Conservation (phyloP, 2,329 filamentous ascomycete species). For the Raffaelea arxii region DNA sequence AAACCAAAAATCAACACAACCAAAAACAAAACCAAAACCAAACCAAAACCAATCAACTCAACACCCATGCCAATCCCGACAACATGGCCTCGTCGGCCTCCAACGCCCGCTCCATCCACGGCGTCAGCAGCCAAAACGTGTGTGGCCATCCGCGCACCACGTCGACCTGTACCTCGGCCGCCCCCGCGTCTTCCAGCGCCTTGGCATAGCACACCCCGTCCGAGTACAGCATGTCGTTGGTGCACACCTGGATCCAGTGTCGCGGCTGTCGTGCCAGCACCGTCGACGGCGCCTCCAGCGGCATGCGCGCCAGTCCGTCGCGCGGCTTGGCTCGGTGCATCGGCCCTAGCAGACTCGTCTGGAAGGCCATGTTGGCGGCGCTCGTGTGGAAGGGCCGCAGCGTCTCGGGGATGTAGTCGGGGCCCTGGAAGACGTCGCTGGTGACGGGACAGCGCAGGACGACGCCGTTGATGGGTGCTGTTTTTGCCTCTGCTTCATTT, state of each 20-base stretch:
- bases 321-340: slow-evolving; percentile 25
- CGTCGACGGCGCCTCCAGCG: slow-evolving; percentile 25
- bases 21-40: neutral
- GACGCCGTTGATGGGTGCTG: slow-evolving; percentile 25
- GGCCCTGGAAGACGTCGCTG: slow-evolving; percentile 29
- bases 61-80: slow-evolving; percentile 30
- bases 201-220: slow-evolving; percentile 41
- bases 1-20: neutral
- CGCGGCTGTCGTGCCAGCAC: slow-evolving; percentile 25
- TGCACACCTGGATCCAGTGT: slow-evolving; percentile 39
- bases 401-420: slow-evolving; percentile 24
- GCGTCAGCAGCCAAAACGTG: slow-evolving; percentile 42
- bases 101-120: slow-evolving; percentile 28
- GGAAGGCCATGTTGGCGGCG: slow-evolving; percentile 24
- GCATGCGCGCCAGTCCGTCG: slow-evolving; percentile 30
- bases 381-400: slow-evolving; percentile 30
- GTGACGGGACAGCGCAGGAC: slow-evolving; percentile 39
- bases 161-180: slow-evolving; percentile 30
- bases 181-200: slow-evolving; percentile 26
- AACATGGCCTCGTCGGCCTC: slow-evolving; percentile 32
- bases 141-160: slow-evolving; percentile 38
- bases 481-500: no score
- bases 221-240: slow-evolving; percentile 41
- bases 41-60: neutral
- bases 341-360: slow-evolving; percentile 22